A percentile compares a stretch with the other conserved stretches of the same genome.
phyloP scores from a whole-genome alignment of 352 stramenopile species.

The Pythium sp. region DNA sequence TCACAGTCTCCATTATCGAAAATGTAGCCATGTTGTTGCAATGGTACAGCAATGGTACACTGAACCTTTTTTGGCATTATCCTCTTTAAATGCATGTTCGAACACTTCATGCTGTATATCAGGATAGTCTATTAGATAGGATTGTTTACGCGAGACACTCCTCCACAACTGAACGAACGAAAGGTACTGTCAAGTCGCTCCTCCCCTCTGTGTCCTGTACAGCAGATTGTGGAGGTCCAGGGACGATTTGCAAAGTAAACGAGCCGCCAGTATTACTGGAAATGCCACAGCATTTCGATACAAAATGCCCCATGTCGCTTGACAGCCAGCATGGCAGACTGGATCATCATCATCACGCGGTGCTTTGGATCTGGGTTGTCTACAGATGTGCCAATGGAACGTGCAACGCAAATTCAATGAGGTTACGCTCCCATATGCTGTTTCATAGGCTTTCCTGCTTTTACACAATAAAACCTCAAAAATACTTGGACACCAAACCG shows the following conservation, averaged over 20 bases:
- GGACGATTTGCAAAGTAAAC: neutral
- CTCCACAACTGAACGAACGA: slow-evolving; percentile 1
- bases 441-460: neutral
- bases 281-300: neutral
- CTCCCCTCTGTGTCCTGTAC: neutral
- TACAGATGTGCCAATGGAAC: neutral
- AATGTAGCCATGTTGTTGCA: slow-evolving; percentile 5
- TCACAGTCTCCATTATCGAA: neutral
- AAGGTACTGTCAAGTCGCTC: neutral
- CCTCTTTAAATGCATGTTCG: neutral
- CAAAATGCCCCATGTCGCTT: neutral
- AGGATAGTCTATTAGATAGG: neutral
- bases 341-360: neutral
- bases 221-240: neutral
- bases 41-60: neutral
- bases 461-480: neutral
- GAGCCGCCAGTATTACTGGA: neutral
- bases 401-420: neutral
- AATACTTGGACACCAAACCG: neutral
- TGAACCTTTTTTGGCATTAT: neutral
- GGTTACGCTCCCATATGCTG: neutral
- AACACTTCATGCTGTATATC: neutral
- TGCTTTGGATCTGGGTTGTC: neutral
- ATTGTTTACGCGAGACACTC: slow-evolving; percentile 1
- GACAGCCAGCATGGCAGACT: neutral